Conservation (phyloP, 768 basidiomycete genomes). For the Hysterangium stoloniferum region DNA sequence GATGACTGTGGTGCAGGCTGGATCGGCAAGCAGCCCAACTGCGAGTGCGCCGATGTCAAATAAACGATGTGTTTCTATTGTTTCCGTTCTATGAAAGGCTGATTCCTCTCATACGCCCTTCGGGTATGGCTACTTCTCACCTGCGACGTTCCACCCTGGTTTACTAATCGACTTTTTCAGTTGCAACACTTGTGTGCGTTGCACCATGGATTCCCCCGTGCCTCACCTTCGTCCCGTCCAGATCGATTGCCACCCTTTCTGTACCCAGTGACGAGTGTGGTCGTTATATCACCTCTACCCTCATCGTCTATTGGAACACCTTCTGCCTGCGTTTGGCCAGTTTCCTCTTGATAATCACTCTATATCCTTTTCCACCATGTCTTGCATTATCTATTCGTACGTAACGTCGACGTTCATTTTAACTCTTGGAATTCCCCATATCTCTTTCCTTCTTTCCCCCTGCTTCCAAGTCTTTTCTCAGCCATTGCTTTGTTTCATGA, state of each 20-base stretch:
- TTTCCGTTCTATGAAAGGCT: slow-evolving; percentile 12
- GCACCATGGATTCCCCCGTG: slow-evolving; percentile 11
- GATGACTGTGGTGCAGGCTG: slow-evolving; percentile 31
- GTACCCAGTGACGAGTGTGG: slow-evolving; percentile 62
- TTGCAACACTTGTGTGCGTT: slow-evolving; percentile 33
- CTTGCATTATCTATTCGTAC: too few relatives aligned
- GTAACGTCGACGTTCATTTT: too few relatives aligned
- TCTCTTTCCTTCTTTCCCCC: too few relatives aligned
- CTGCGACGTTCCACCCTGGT: slow-evolving; percentile 6
- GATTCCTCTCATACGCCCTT: slow-evolving; percentile 20
- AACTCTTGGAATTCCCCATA: too few relatives aligned
- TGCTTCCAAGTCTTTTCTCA: too few relatives aligned
- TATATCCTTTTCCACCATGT: too few relatives aligned
- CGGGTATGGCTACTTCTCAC: neutral
- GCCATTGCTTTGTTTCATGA: too few relatives aligned
- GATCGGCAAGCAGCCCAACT: slow-evolving; percentile 27
- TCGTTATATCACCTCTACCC: too few relatives aligned
- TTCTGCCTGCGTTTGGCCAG: too few relatives aligned
- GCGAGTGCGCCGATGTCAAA: slow-evolving; percentile 54
- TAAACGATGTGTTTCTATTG: slow-evolving; percentile 24
- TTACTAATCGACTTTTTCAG: slow-evolving; percentile 23
- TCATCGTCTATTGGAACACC: too few relatives aligned
- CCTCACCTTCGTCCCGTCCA: slow-evolving; percentile 31
- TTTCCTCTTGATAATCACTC: too few relatives aligned
- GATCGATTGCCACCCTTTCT: slow-evolving; percentile 27